Conservation (phyloP, 768 basidiomycete species). For the Boletus sp. region DNA sequence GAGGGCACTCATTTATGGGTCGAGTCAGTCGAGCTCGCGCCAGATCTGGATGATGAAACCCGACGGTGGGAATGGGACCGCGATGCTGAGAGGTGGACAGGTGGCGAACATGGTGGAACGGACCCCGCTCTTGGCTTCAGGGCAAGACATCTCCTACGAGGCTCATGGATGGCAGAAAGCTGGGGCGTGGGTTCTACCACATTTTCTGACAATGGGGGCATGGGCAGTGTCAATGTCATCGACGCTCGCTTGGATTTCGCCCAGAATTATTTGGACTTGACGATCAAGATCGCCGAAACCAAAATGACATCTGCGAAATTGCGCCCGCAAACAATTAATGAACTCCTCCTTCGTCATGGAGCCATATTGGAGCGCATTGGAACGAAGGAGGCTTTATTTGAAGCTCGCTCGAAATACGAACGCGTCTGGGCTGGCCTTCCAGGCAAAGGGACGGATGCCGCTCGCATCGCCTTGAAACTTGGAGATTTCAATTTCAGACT, state of each 20-base stretch:
- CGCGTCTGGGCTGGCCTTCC: slow-evolving; percentile 52
- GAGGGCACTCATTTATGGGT: slow-evolving; percentile 63
- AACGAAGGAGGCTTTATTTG: slow-evolving; percentile 43
- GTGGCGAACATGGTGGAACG: slow-evolving; percentile 60
- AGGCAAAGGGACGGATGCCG: slow-evolving; percentile 42
- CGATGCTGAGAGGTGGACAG: slow-evolving; percentile 63
- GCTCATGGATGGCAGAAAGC: slow-evolving; percentile 70
- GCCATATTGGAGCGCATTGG: slow-evolving; percentile 62
- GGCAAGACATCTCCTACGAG: slow-evolving; percentile 60
- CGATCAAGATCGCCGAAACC: slow-evolving; percentile 46
- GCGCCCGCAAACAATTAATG: slow-evolving; percentile 48
- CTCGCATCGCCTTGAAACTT: slow-evolving; percentile 61
- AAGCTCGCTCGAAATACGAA: slow-evolving; percentile 57
- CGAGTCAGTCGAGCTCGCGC: slow-evolving; percentile 50
- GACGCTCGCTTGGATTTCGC: slow-evolving; percentile 56
- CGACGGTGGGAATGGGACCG: slow-evolving; percentile 67
- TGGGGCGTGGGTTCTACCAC: slow-evolving; percentile 55
- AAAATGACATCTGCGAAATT: slow-evolving; percentile 39
- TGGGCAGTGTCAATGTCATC: slow-evolving; percentile 42
- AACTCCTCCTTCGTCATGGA: slow-evolving; percentile 57
- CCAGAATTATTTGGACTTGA: slow-evolving; percentile 50
- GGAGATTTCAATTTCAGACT: slow-evolving; percentile 63
- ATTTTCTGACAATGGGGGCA: slow-evolving; percentile 33
- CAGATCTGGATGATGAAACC: slow-evolving; percentile 50
- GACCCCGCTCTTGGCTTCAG: slow-evolving; percentile 64